Conservation (phyloP, 495 filamentous ascomycete species). For the Penicillium chermesinum region DNA sequence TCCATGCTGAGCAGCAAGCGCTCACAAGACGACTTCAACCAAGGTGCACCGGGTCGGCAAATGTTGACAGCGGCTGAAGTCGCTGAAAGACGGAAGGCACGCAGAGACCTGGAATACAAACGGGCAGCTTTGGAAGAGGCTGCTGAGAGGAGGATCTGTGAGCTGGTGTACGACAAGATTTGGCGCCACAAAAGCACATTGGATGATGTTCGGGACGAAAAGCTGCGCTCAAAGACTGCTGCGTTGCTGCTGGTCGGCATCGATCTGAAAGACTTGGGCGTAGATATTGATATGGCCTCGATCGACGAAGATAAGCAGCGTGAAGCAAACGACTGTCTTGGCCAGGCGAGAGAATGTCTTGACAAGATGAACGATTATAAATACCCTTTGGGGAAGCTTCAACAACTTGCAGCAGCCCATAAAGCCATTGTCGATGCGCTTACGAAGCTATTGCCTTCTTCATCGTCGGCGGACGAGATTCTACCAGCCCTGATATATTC, state of each 20-base stretch:
- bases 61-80: slow-evolving; percentile 91
- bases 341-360: slow-evolving; percentile 66
- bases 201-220: slow-evolving; percentile 93
- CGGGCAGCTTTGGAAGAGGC: slow-evolving; percentile 78
- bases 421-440: slow-evolving; percentile 92
- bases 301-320: slow-evolving; percentile 58
- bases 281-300: slow-evolving; percentile 57
- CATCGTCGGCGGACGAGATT: slow-evolving; percentile 94
- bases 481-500: slow-evolving; percentile 95
- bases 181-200: slow-evolving; percentile 89
- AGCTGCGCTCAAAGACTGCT: slow-evolving; percentile 88
- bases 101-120: slow-evolving; percentile 72
- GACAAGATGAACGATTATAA: slow-evolving; percentile 79
- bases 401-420: slow-evolving; percentile 80
- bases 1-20: slow-evolving; percentile 21
- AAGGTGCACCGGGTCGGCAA: slow-evolving; percentile 57
- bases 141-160: slow-evolving; percentile 81
- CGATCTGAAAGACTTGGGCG: slow-evolving; percentile 76
- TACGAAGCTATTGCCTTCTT: slow-evolving; percentile 67
- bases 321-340: slow-evolving; percentile 66
- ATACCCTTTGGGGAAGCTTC: slow-evolving; percentile 87
- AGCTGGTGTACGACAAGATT: slow-evolving; percentile 77
- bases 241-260: slow-evolving; percentile 88
- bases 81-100: slow-evolving; percentile 67
- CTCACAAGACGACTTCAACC: slow-evolving; percentile 26